A percentile compares a stretch with the other conserved stretches of the same genome.
Evolutionary conservation across 2,329 filamentous ascomycete genomes (phyloP).

Genomic region (Macrophomina tecta): DNA sequence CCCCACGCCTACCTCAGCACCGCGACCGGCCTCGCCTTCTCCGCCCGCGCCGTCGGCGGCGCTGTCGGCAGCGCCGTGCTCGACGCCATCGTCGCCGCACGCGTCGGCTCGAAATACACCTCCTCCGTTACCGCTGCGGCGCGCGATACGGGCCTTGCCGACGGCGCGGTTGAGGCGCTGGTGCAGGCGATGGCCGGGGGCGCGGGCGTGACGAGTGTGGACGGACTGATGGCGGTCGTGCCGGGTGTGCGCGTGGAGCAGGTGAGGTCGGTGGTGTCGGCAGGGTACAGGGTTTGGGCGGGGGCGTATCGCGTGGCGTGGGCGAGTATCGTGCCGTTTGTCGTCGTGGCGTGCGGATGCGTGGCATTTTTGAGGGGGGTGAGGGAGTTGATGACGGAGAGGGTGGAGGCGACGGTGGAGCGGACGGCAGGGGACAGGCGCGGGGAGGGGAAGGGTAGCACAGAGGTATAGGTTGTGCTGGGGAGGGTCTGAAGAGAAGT

Average conservation of each 20-base stretch:
- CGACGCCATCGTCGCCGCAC: slow-evolving; percentile 38
- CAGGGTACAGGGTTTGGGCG: slow-evolving; percentile 40
- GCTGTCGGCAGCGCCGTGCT: slow-evolving; percentile 42
- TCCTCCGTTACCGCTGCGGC: neutral
- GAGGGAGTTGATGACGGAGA: slow-evolving; percentile 40
- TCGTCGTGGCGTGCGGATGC: slow-evolving; percentile 36
- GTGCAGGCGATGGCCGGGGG: slow-evolving; percentile 34
- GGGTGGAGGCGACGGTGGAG: slow-evolving; percentile 42
- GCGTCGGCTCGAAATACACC: slow-evolving; percentile 34
- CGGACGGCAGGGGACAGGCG: slow-evolving; percentile 24
- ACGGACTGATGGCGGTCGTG: slow-evolving; percentile 26
- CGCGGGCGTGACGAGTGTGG: slow-evolving; percentile 29
- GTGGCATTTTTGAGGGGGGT: slow-evolving; percentile 39
- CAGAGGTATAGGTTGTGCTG: no score
- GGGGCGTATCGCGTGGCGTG: slow-evolving; percentile 39
- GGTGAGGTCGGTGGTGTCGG: slow-evolving; percentile 35
- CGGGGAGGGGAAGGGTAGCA: slow-evolving; percentile 30
- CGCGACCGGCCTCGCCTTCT: slow-evolving; percentile 42
- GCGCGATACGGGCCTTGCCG: slow-evolving; percentile 5
- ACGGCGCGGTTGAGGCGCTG: slow-evolving; percentile 32
- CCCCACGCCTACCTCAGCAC: slow-evolving; percentile 41
- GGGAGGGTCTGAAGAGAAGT: no score
- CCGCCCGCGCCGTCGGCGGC: slow-evolving; percentile 41
- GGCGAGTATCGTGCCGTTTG: slow-evolving; percentile 42
- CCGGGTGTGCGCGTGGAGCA: slow-evolving; percentile 33